Base-by-base conservation (phyloP, 768 basidiomycete genomes). In the Clavaria fumosa region DNA sequence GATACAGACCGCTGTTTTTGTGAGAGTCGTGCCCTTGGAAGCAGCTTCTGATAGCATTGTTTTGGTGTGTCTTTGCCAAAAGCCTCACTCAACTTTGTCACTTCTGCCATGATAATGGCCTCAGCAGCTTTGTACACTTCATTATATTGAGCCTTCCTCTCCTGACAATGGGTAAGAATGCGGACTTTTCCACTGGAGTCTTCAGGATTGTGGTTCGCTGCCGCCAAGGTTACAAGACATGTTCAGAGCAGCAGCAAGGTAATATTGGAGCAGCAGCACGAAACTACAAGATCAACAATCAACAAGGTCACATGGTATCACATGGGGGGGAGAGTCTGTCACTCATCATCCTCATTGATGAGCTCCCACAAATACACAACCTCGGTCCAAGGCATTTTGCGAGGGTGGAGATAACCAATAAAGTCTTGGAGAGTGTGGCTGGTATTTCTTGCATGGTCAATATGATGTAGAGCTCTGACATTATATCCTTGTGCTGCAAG, bases 1-100 rank as follows among this genome's bases (percentile, higher is more conserved):
- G 21, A 31, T 15, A 23, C 21, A 7, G 31, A 17, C 20, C 12
- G n/a, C 17, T 15, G 7, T n/a, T 19, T n/a, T 17, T 34, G 32
- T 12, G 22, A 5, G 32, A 19, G 14, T 3, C 33, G 32, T 12
- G 19, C 22, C 21, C 23, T 32, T 26, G 34, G 39, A 19, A 40
- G n/a, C 21, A 40, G 11, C 15, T 20, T 10, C 23, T 27, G 5
- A 26, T 23, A 35, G 28, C 20, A 34, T 23, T 26, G 20, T 14
- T 35, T n/a, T 37, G 23, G 9, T 7, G 32, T 12, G 7, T 40
- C 21, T 24, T n/a, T n/a, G 11, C 39, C 39, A 34, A 40, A 36
- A 24, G 23, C 15, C 28, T 40, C 32, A 23, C 23, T 18, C 14
- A 40, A 15, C 32, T 34, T 34, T 23, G 15, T 18, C 5, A 34